Evolutionary conservation across 192 early-diverging fungal species (phyloP).

Genomic region (Allomyces macrogynus): DNA sequence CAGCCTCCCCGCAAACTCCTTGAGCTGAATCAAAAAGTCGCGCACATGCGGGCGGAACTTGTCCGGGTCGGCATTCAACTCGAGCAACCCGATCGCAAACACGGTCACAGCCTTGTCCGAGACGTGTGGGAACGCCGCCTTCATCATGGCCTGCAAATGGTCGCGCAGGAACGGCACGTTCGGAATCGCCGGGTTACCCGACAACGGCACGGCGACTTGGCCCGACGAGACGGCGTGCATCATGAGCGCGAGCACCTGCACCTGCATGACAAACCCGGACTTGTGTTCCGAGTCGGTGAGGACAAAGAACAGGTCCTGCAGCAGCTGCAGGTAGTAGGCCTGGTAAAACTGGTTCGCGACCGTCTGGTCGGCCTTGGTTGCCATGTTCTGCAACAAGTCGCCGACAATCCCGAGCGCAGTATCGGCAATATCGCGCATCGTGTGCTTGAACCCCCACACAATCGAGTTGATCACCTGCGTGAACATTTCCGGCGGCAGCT

Average conservation of each 20-base stretch:
- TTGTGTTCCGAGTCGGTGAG: conserved; percentile 93
- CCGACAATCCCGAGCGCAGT: conserved; percentile 65
- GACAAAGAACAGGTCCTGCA: conserved; percentile 94
- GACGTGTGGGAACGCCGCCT: conserved; percentile 73
- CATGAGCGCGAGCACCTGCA: conserved; percentile 72
- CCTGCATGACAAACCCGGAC: conserved; percentile 86
- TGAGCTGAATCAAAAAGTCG: conserved; percentile 84
- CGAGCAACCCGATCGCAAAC: conserved; percentile 75
- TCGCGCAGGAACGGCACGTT: conserved; percentile 65
- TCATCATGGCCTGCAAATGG: conserved; percentile 41
- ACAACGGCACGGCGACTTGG: conserved; percentile 71
- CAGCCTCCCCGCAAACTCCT: conserved; percentile 70
- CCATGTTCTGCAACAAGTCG: conserved; percentile 77
- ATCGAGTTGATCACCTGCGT: conserved; percentile 84
- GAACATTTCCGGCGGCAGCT: conserved; percentile 65
- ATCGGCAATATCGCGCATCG: conserved; percentile 93
- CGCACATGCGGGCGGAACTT: conserved; percentile 85
- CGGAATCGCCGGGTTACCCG: conserved; percentile 27
- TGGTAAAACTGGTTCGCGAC: conserved; percentile 79
- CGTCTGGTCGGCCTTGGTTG: conserved; percentile 34
- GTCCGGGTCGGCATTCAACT: conserved; percentile 53
- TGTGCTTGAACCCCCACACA: conserved; percentile 98
- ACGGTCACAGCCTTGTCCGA: conserved; percentile 59
- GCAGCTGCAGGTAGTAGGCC: conserved; percentile 67
- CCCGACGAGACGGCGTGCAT: conserved; percentile 67